These are phyloP conservation scores for Phytophthora lateralis DNA, from an alignment of 352 stramenopile genomes.

Conservation along the genomic window DNA sequence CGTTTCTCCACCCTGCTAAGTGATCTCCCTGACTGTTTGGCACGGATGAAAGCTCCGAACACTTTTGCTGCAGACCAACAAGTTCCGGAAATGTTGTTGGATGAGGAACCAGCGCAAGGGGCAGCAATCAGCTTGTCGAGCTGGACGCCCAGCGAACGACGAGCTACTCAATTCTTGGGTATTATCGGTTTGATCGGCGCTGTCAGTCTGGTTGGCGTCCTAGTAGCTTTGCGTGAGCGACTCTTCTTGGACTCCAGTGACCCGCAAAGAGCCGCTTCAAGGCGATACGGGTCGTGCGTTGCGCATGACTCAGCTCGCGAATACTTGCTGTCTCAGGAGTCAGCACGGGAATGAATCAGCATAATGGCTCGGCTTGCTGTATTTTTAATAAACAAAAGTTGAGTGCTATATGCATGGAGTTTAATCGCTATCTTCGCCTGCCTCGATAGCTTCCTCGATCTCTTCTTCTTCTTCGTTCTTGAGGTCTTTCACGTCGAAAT, in stretches of 20 bases:
- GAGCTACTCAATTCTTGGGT: slow-evolving; percentile 36
- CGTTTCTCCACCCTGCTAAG: slow-evolving; percentile 45
- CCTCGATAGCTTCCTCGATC: slow-evolving; percentile 53
- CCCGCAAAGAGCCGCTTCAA: slow-evolving; percentile 5
- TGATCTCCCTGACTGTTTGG: slow-evolving; percentile 53
- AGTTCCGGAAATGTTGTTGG: slow-evolving; percentile 11
- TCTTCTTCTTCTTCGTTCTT: slow-evolving; percentile 35
- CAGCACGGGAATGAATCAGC: background rate
- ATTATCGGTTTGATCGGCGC: slow-evolving; percentile 37
- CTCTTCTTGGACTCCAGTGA: slow-evolving; percentile 38
- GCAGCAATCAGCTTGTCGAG: slow-evolving; percentile 2
- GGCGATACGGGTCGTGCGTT: slow-evolving; percentile 41
- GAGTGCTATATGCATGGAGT: background rate
- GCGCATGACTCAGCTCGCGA: slow-evolving; percentile 58
- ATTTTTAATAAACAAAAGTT: slow-evolving; percentile 4
- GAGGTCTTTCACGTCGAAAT: slow-evolving; percentile 10
- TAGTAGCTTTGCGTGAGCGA: slow-evolving; percentile 44
- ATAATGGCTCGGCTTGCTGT: background rate
- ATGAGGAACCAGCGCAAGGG: slow-evolving; percentile 2
- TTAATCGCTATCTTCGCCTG: slow-evolving; percentile 21
- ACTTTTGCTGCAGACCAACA: slow-evolving; percentile 12
- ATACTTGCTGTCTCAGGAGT: slow-evolving; percentile 49
- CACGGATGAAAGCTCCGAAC: slow-evolving; percentile 16
- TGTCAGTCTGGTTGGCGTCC: slow-evolving; percentile 37
- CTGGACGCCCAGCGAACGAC: slow-evolving; percentile 30